Base-by-base conservation (phyloP, 495 filamentous ascomycete genomes). In the Aspergillus bertholletiae region DNA sequence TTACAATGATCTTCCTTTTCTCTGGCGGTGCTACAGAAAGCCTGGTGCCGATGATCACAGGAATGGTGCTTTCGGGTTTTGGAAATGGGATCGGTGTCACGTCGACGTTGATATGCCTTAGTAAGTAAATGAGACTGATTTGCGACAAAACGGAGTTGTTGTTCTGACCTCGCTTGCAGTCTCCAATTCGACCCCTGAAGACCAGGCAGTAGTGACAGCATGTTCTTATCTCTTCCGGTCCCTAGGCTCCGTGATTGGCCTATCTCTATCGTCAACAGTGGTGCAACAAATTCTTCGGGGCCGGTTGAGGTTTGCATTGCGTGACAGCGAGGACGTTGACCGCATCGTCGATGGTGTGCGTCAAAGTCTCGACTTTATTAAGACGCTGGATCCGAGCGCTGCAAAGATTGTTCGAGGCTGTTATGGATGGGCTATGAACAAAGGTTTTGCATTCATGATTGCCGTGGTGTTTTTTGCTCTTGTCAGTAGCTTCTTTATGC, bases 161-260 rank as follows among this genome's bases (percentile, higher is more conserved):
- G 20, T 13, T 51, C 24, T 23, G 20, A 51, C 20, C 49, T 21
- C 22, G 21, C 24, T 23, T 41, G 23, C 80, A 58, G 86, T 95
- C 59, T 83, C 88, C 27, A 92, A 92, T 59, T 80, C 86, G 0
- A 70, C 78, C 7, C 75, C 70, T 0, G 77, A 80, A 35, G 89
- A 94, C 57, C 84, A 89, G 54, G 90, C 90, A 0, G 79, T 95
- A 3, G 86, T 85, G 3, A 92, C 89, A 12, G 91, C 91, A 2
- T 92, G 88, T 66, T 89, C 84, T 1, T 96, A 95, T 66, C 80
- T 95, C 2, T 96, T 96, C 77, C 85, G 91, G 4, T 86, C 87
- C 5, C 74, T 95, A 9, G 91, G 91, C n/a, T 85, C 83, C 4
- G 85, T 90, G 8, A 78, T 89, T 18, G 89, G 90, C 8, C 68